Conservation (phyloP, 2,329 filamentous ascomycete genomes). For the Venturia aucupariae region DNA sequence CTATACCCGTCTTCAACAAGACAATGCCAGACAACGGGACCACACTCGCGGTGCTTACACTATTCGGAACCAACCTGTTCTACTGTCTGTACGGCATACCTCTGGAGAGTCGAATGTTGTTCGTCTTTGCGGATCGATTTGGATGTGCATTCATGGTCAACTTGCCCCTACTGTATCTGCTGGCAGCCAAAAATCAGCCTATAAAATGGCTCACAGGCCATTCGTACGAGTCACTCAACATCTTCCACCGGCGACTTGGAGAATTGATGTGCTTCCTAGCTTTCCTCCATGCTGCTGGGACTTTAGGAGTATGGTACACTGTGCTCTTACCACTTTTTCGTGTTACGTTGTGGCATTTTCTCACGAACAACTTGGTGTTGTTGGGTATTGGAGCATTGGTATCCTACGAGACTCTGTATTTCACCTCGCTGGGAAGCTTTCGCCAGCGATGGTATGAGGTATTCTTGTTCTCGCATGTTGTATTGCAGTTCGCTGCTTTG, state of each 20-base stretch:
- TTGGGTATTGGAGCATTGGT: constrained; percentile 47
- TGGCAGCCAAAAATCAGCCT: constrained; percentile 59
- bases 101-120: constrained; percentile 36
- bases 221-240: constrained; percentile 58
- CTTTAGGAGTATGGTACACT: constrained; percentile 49
- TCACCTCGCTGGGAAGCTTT: constrained; percentile 49
- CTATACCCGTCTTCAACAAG: constrained; percentile 49
- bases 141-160: constrained; percentile 45
- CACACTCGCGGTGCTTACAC: constrained; percentile 42
- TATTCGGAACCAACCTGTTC: constrained; percentile 48
- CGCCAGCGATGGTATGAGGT: constrained; percentile 30
- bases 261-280: constrained; percentile 54
- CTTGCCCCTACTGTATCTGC: constrained; percentile 48
- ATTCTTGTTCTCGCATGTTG: constrained; percentile 38
- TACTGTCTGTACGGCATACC: constrained; percentile 47
- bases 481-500: constrained; percentile 44
- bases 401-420: constrained; percentile 52
- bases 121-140: constrained; percentile 50
- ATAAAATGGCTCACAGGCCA: constrained; percentile 51
- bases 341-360: constrained; percentile 40
- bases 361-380: constrained; percentile 43
- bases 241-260: constrained; percentile 55
- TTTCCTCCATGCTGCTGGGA: constrained; percentile 42
- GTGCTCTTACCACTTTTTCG: constrained; percentile 40
- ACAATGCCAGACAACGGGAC: constrained; percentile 48